Base-by-base conservation (phyloP, 352 stramenopile genomes). In the Blastocystis sp. region DNA sequence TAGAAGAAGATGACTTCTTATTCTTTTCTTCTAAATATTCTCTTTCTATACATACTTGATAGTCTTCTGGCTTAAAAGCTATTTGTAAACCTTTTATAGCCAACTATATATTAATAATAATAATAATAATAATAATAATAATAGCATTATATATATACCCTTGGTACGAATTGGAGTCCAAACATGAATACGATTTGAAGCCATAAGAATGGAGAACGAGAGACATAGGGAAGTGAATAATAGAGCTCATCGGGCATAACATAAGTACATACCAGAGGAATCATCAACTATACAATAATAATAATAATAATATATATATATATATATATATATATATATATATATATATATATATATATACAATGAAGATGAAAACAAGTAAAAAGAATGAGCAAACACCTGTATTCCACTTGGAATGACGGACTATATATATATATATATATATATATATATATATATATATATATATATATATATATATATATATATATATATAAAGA, bases 231-330 rank as follows among this genome's bases (percentile, higher is more conserved):
- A n/a, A 59, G 49, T 4, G 49, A 48, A 30, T 59, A 36, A 23
- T 59, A 59, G 23, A 59, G 25, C 18, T 59, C 49, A 27, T 59
- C 49, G 28, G 46, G 49, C 5, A 59, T 40, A 10, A 59, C 43
- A 36, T 40, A 59, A 4, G 49, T 28, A 18, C 46, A 49, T 10
- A 18, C 34, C 35, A 59, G 13, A 52, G 49, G 37, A 10, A 59
- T 40, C 25, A 27, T 23, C 16, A 59, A 59, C 49, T 59, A 59
- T 4, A 54, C 19, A 33, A 59, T 59, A 30, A 59, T 59, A 37
- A 36, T 59, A 18, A 59, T 36, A 9, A 59, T 59, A 18, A 59
- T 52, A 28, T 59, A 36, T 2, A 40, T 59, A 36, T 40, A 59
- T 19, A 59, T 4, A 25, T 23, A 59, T 23, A 59, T 59, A 59